These are phyloP conservation scores for Triticum urartu DNA, from an alignment of 176 grass and related monocot genomes.

Conservation along the genomic window DNA sequence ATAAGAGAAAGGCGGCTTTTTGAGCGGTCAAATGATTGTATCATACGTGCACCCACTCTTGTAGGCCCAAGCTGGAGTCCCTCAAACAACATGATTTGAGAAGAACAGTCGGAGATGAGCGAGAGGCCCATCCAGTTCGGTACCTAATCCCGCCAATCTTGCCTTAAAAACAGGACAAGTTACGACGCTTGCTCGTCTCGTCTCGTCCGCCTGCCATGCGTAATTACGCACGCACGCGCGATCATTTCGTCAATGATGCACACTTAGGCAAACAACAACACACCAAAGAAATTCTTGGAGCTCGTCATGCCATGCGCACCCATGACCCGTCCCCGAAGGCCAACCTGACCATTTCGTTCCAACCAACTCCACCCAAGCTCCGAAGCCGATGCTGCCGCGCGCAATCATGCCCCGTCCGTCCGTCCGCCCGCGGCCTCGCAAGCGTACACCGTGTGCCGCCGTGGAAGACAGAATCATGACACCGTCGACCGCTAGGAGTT, in stretches of 20 bases:
- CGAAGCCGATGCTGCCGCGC: neutral
- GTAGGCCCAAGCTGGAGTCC: neutral
- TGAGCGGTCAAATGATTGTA: neutral
- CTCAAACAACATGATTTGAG: too few relatives aligned
- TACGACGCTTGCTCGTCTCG: neutral
- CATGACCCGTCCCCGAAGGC: neutral
- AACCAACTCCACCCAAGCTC: neutral
- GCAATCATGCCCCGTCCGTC: neutral
- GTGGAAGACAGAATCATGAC: conserved; percentile 29
- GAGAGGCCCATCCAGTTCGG: neutral
- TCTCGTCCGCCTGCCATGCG: neutral
- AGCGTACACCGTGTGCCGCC: neutral
- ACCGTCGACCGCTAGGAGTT: neutral
- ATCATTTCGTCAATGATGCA: neutral
- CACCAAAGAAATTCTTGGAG: neutral
- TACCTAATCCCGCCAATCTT: neutral
- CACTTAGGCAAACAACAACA: neutral
- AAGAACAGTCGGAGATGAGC: neutral
- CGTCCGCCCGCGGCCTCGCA: neutral
- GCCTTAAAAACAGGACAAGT: neutral
- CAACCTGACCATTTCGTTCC: neutral
- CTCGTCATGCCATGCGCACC: neutral
- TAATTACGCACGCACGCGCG: too few relatives aligned
- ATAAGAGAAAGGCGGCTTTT: neutral
- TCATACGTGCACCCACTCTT: neutral